Percentiles rank a stretch among this genome's conserved stretches.
Evolutionary conservation across 2,329 filamentous ascomycete species (phyloP).

Genomic region (Mycosphaerelloides madeirae): DNA sequence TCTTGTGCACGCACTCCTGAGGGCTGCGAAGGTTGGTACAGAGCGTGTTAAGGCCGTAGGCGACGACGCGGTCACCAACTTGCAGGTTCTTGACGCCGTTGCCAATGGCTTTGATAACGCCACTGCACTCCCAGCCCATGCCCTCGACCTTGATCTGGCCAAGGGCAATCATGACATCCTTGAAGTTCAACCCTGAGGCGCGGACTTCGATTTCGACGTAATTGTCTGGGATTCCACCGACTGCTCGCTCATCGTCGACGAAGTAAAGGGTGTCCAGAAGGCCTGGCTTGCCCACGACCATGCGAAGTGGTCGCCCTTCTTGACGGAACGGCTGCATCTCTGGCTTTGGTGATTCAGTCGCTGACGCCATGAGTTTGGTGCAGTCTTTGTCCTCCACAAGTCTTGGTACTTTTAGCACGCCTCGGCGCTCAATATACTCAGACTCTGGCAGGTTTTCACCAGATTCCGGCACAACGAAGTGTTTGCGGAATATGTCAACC

Average conservation of each 20-base stretch:
- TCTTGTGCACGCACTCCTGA: constrained; percentile 1
- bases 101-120: neutral
- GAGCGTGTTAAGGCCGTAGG: constrained; percentile 1
- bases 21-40: neutral
- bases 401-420: neutral
- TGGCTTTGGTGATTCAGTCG: neutral
- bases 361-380: neutral
- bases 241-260: neutral
- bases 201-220: constrained; percentile 4
- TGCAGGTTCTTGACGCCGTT: neutral
- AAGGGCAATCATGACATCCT: neutral
- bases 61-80: constrained; percentile 1
- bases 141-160: neutral
- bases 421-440: neutral
- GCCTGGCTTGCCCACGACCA: neutral
- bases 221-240: neutral
- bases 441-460: neutral
- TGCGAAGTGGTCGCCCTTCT: neutral
- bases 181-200: constrained; percentile 3
- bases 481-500: too few species aligned
- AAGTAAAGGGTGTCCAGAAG: constrained; percentile 1
- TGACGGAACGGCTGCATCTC: neutral
- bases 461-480: too few species aligned
- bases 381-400: neutral
- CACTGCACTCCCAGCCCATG: neutral